Base-by-base conservation (phyloP, 2,329 filamentous ascomycete genomes). In the Colletotrichum nymphaeae region DNA sequence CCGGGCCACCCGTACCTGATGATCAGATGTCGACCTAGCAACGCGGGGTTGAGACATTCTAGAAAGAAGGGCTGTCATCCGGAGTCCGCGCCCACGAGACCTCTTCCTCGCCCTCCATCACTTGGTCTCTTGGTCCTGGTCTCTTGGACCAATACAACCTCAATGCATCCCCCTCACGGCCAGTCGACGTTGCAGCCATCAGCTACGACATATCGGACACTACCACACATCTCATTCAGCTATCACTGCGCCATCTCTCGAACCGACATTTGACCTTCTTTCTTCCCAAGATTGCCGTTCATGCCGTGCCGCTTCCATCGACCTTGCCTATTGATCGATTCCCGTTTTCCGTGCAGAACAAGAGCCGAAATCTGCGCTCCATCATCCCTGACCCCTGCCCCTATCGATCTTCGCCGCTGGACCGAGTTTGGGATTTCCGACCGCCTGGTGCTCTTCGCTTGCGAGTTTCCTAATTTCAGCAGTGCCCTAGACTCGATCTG, bases 311-410 rank as follows among this genome's bases (percentile, higher is more conserved):
- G 19, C 49, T 37, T 58, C 30, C 30, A 35, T 28, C 26, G 26
- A 14, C 57, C 46, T 42, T 28, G 16, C 49, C 32, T 30, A 37
- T n/a, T 49, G 53, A 55, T 53, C 46, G 52, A 69, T 42, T 56
- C 24, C 56, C 53, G 42, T 53, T 32, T 60, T 32, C 46, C 60
- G 22, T 65, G 62, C 67, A 73, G 71, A 24, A 66, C 67, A 66
- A 62, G 28, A 70, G 67, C 71, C 71, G 62, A 19, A 62, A 69
- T 60, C 55, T 64, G 56, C 42, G 22, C 60, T 60, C n/a, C 4
- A 19, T 8, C 5, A 70, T 26, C 67, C 70, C 67, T 70, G 60
- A 65, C 56, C 70, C 67, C 67, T 70, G 67, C 42, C 52, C 58
- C 22, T n/a, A 35, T 66, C 12, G 7, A 60, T 28, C 56, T 49